Evolutionary conservation across 495 filamentous ascomycete species (phyloP), one percentile per base, ranked within the genome.

Genomic region (Xylaria sp.): DNA sequence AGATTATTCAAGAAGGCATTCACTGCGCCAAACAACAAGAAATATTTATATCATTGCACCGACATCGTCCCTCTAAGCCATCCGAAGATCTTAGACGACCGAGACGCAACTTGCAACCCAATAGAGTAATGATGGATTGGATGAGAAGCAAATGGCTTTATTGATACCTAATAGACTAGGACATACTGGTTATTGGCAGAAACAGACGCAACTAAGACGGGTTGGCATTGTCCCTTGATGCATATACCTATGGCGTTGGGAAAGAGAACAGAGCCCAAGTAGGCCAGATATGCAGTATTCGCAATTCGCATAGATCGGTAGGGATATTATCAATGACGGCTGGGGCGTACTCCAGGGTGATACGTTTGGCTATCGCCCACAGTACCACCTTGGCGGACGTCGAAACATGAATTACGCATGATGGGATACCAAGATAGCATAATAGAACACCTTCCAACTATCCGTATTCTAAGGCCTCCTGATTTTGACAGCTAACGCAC

Each of bases 151-250:
- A 33, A 61, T 17, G 53, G 53, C 66, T 73, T 61, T 65, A 73
- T 78, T 73, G 69, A 78, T 78, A 77, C 75, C 75, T 62, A 64
- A 75, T 78, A 78, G 70, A 75, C 48, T 66, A 57, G 40, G 55
- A 66, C 52, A 65, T 72, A 70, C 31, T n/a, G 15, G 44, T 44
- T 35, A 21, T 69, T 31, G 40, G 33, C 58, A n/a, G 9, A 69
- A 31, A 43, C 21, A 21, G 58, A 31, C n/a, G 7, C 21, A 26
- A 62, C 44, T 29, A 40, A 12, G 5, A 37, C 24, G 14, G 44
- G 21, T 69, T n/a, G 21, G 40, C 43, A 11, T 44, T 61, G 33
- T 52, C 19, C 12, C 59, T 19, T 29, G 57, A 52, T 69, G 24
- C 44, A 35, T 35, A 53, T 33, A 29, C 11, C 14, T 57, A 37